Evolutionary conservation across 148 eudicot species (phyloP), one percentile per base, ranked within the genome.

Genomic region (Bassia scoparia): DNA sequence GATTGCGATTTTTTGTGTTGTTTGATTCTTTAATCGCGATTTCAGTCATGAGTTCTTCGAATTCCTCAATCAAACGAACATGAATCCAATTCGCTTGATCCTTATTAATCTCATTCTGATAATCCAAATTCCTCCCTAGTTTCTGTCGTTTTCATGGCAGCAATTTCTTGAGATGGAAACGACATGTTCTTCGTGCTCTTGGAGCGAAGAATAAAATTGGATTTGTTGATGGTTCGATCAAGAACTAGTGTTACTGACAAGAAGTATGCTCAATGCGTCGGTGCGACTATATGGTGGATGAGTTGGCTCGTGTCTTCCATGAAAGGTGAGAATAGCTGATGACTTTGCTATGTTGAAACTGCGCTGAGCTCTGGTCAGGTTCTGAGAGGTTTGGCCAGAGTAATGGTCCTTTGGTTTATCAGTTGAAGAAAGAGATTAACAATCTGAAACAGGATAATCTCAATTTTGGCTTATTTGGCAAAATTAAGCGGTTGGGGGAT

Each of bases 401-500:
- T 50, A 50, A 50, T 50, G 55, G 55, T 17, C 23, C 23, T 5
- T 17, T 50, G 13, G 20, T 20, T 13, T 50, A 50, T 17, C 55
- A 50, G 7, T 16, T 50, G 23, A 50, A 16, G 58, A 53, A 53
- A 20, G 24, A 53, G 21, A 53, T 53, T 18, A 3, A 5, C 4
- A n/a, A 20, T 53, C 10, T 53, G 23, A 20, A 53, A 16, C 24
- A 55, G 7, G 60, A 55, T 2, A 55, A 55, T 55, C 29, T 5
- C 29, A n/a, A 55, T 55, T 4, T 5, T 55, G 7, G 16, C 60
- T 21, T 55, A 55, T 55, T n/a, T 55, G 60, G 60, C 27, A 55
- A 55, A 55, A 55, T 23, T 0, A 55, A 74, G 83, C 3, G 82
- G 68, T 83, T 90, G 26, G 85, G 83, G 68, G 87, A 83, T 59